Percentiles rank a stretch among this genome's conserved stretches.
phyloP scores from a whole-genome alignment of 169 alveolate species.

The Plasmodium ovale region DNA sequence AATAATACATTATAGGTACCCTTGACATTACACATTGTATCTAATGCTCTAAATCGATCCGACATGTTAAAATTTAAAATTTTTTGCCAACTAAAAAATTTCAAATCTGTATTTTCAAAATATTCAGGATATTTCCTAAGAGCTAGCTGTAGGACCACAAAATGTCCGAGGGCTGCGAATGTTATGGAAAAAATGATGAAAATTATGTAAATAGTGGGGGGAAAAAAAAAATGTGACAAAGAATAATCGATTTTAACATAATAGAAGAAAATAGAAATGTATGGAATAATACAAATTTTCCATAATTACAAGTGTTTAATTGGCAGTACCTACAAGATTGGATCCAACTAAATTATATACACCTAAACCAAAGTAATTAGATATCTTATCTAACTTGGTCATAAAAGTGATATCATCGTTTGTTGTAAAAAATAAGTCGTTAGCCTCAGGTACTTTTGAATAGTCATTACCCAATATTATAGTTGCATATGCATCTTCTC shows the following conservation, averaged over 20 bases:
- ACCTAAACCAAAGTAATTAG: constrained; percentile 1
- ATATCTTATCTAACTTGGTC: constrained; percentile 2
- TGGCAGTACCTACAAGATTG: constrained; percentile 1
- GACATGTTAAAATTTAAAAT: constrained; percentile 10
- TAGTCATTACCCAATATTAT: background rate
- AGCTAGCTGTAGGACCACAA: constrained; percentile 13
- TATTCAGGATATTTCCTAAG: constrained; percentile 6
- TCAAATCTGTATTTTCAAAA: constrained; percentile 8
- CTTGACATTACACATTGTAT: constrained; percentile 28
- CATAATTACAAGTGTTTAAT: background rate
- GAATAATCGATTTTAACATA: background rate
- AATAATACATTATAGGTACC: background rate
- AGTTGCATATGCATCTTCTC: background rate
- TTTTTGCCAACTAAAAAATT: constrained; percentile 58
- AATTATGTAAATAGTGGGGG: background rate
- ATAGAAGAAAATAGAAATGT: background rate
- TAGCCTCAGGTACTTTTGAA: background rate
- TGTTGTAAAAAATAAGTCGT: constrained; percentile 16
- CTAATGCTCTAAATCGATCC: constrained; percentile 47
- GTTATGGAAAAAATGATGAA: no score
- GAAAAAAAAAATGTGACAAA: background rate
- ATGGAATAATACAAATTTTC: background rate
- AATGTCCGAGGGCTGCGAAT: constrained; percentile 50
- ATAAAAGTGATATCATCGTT: background rate
- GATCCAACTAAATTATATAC: constrained; percentile 7